Evolutionary conservation across 2,329 filamentous ascomycete genomes (phyloP), one percentile per base, ranked within the genome.

Genomic region (Phaeosphaeriaceae sp.): DNA sequence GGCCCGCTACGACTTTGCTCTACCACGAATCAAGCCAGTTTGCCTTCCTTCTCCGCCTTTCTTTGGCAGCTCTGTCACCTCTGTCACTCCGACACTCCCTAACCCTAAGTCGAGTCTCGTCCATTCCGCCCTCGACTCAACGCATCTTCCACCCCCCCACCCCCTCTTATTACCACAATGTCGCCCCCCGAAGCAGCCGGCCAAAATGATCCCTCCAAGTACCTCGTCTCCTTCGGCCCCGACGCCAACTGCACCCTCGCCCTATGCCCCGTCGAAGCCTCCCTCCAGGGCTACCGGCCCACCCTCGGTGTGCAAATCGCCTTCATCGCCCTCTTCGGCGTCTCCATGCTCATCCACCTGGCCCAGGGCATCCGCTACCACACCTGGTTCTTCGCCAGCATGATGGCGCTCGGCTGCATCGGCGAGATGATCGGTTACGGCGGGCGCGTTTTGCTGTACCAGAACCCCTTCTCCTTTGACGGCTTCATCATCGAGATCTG

Each of bases 381-480:
- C 26, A 16, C 42, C 1, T 54, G 45, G 45, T 12, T 13, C 3
- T 52, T 42, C 20, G 43, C 44, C 38, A 39, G 9, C 1, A 46
- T 37, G 17, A 36, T 57, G 23, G 32, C 34, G 2, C 35, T 37
- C 2, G 54, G 54, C 7, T 52, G 45, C 21, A 38, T 41, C 41
- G 38, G 49, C 13, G 39, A 54, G 30, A 33, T 54, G 4, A 32
- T 48, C 3, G 54, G 54, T 6, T 58, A 58, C 11, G 48, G 7
- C 2, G 51, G 54, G 3, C 39, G 54, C 11, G 36, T 50, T 23
- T 38, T 54, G 47, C 35, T 59, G 16, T 29, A 56, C 17, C n/a
- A 17, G 1, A 52, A 59, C 34, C 56, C 56, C 2, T 59, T 59
- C n/a, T 35, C 42, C 23, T 59, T 59, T 26, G 36, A 48, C 6